A percentile compares a stretch with the other conserved stretches of the same genome.
These are phyloP conservation scores for Sclerotinia minor DNA, from an alignment of 2,329 filamentous ascomycete species.

Conservation along the genomic window DNA sequence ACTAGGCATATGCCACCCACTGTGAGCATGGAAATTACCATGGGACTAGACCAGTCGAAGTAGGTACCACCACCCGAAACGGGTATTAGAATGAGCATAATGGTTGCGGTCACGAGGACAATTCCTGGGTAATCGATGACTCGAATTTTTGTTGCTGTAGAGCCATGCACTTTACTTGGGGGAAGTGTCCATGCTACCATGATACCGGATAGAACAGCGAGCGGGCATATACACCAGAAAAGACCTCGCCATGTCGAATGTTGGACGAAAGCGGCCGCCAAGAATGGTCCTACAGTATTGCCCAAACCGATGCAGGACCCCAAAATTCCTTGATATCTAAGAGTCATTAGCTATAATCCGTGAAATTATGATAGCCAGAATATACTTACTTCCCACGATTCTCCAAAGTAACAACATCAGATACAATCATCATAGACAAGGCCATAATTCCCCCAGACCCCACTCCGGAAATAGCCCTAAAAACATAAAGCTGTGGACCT, in stretches of 20 bases:
- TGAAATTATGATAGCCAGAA: neutral
- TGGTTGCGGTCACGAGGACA: conserved; percentile 53
- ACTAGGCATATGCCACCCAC: conserved; percentile 50
- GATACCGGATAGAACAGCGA: conserved; percentile 49
- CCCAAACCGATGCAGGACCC: conserved; percentile 47
- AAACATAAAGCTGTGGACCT: conserved; percentile 60
- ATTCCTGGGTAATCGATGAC: conserved; percentile 62
- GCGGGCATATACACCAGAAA: conserved; percentile 54
- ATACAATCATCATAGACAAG: conserved; percentile 61
- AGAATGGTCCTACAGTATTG: conserved; percentile 48
- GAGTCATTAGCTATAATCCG: conserved; percentile 24
- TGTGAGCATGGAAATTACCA: conserved; percentile 60
- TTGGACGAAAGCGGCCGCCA: conserved; percentile 46
- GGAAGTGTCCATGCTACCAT: conserved; percentile 52
- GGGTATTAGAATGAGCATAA: conserved; percentile 62
- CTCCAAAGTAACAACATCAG: conserved; percentile 59
- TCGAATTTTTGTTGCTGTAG: conserved; percentile 49
- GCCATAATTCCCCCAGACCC: conserved; percentile 61
- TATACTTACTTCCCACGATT: conserved; percentile 54
- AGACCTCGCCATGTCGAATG: conserved; percentile 47
- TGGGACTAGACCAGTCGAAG: conserved; percentile 56
- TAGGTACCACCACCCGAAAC: conserved; percentile 61
- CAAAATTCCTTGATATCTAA: conserved; percentile 47
- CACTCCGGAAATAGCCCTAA: conserved; percentile 60
- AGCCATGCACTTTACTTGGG: conserved; percentile 51